Conservation (phyloP, 1,284 basidiomycete species). For the Pseudozyma pruni region DNA sequence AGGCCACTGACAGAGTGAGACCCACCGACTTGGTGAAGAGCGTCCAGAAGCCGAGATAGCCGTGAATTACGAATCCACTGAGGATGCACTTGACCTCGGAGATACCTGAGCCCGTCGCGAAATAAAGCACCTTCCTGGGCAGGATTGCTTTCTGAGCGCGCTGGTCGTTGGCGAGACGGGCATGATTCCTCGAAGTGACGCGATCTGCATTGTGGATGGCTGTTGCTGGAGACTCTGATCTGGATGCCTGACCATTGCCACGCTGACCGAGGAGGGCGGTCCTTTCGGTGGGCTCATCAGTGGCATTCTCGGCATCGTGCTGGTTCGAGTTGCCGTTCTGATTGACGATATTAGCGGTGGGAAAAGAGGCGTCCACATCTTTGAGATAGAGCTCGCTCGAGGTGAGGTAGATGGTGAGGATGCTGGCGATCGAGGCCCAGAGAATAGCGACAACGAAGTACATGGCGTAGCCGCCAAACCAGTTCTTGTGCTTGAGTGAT, state of each 20-base stretch:
- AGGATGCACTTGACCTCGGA: slow-evolving; percentile 97
- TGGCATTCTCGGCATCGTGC: not conserved
- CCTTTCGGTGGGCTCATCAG: slow-evolving; percentile 26
- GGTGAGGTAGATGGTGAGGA: slow-evolving; percentile 86
- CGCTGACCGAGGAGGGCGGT: slow-evolving; percentile 25
- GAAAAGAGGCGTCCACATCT: slow-evolving; percentile 11
- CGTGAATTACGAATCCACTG: slow-evolving; percentile 91
- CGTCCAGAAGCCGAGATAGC: slow-evolving; percentile 90
- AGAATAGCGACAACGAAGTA: slow-evolving; percentile 73
- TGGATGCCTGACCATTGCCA: slow-evolving; percentile 13
- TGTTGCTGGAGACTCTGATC: not conserved
- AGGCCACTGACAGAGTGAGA: slow-evolving; percentile 76
- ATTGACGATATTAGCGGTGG: slow-evolving; percentile 13
- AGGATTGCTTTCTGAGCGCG: slow-evolving; percentile 47
- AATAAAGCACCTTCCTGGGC: slow-evolving; percentile 70
- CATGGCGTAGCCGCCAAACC: slow-evolving; percentile 76
- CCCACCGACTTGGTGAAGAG: slow-evolving; percentile 90
- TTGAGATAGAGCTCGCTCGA: slow-evolving; percentile 69
- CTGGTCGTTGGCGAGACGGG: slow-evolving; percentile 40
- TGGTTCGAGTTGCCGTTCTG: slow-evolving; percentile 5
- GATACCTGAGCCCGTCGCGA: slow-evolving; percentile 94
- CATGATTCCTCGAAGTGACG: slow-evolving; percentile 9
- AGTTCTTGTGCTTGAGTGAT: slow-evolving; percentile 48
- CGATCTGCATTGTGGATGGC: slow-evolving; percentile 5
- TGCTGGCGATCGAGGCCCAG: slow-evolving; percentile 69